phyloP scores from a whole-genome alignment of 805 yeast species.

The Candida quercuum region DNA sequence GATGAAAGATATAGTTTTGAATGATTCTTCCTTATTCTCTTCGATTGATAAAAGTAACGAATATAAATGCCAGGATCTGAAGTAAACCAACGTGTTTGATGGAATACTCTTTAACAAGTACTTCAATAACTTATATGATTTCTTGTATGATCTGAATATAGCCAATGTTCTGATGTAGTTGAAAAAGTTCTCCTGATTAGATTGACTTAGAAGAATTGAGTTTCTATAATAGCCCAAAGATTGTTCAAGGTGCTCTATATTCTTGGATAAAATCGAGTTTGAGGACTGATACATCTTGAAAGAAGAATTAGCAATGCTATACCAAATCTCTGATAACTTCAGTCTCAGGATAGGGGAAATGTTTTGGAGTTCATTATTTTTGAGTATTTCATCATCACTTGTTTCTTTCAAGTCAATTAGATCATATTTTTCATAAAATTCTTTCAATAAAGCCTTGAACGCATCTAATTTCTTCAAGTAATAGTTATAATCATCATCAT shows the following conservation, averaged over 20 bases:
- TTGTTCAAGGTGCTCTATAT: background rate
- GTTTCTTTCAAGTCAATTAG: background rate
- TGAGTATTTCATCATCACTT: background rate
- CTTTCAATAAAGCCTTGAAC: constrained; percentile 9
- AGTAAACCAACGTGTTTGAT: constrained; percentile 34
- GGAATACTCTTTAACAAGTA: constrained; percentile 26
- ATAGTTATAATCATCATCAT: constrained; percentile 11
- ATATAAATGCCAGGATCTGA: constrained; percentile 63
- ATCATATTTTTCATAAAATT: constrained; percentile 9
- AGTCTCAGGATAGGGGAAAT: background rate
- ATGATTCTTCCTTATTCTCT: constrained; percentile 51
- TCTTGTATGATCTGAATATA: constrained; percentile 34
- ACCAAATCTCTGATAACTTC: constrained; percentile 11
- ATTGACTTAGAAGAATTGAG: constrained; percentile 13
- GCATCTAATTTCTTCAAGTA: constrained; percentile 4
- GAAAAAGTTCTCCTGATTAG: constrained; percentile 16
- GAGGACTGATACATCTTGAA: constrained; percentile 7
- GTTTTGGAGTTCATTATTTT: background rate
- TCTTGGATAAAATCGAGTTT: constrained; percentile 7
- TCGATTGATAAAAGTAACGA: constrained; percentile 57
- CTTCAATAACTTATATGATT: constrained; percentile 42
- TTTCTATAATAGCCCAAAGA: constrained; percentile 9
- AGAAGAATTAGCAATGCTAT: constrained; percentile 10
- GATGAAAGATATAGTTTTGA: constrained; percentile 50
- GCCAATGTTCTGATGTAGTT: constrained; percentile 47